Evolutionary conservation across 2,329 filamentous ascomycete species (phyloP).

Genomic region (Periglandula ipomoeae): DNA sequence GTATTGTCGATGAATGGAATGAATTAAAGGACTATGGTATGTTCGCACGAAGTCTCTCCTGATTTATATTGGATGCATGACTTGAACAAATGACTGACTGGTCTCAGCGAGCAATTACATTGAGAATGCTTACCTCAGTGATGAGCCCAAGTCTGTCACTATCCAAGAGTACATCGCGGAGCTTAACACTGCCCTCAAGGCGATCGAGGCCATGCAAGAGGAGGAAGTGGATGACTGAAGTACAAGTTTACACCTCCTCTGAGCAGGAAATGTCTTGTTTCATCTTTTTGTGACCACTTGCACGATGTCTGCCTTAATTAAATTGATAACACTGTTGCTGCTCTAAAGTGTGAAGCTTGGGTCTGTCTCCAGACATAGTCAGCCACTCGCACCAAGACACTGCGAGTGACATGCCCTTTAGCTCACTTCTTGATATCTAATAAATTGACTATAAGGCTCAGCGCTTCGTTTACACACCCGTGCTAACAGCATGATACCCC

Average conservation of each 20-base stretch:
- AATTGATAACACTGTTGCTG: no score
- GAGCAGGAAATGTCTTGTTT: no score
- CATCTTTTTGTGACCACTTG: no score
- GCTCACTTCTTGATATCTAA: no score
- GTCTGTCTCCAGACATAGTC: no score
- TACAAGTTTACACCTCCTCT: background rate
- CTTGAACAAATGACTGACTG: no score
- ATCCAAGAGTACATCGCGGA: background rate
- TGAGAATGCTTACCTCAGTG: background rate
- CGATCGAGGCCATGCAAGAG: background rate
- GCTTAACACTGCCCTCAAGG: background rate
- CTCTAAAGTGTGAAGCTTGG: no score
- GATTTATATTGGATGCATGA: no score
- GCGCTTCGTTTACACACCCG: constrained; percentile 33
- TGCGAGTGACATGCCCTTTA: no score
- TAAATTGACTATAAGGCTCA: no score
- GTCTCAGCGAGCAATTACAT: background rate
- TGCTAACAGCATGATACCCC: constrained; percentile 34
- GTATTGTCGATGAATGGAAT: constrained; percentile 3
- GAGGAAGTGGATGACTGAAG: background rate
- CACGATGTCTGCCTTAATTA: no score
- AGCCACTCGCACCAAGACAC: no score
- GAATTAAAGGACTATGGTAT: background rate
- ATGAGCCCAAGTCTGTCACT: background rate
- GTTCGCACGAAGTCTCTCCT: background rate